Base-by-base conservation (phyloP, 1,284 basidiomycete genomes). In the Pyrrhoderma lamaoense region DNA sequence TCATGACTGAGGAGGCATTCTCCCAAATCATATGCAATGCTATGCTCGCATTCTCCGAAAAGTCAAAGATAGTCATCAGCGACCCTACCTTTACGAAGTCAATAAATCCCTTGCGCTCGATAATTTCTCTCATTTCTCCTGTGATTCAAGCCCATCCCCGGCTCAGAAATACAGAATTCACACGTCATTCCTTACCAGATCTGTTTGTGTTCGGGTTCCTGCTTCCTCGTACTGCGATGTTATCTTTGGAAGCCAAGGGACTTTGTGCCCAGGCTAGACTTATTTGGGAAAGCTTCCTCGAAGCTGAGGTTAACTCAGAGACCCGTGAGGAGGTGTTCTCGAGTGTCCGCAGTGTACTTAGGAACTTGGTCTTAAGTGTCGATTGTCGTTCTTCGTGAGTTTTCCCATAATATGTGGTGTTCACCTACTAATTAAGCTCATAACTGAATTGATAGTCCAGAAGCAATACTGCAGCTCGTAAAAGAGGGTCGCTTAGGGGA, bases 141-240 rank as follows among this genome's bases (percentile, higher is more conserved):
- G 51, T 70, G 1, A 53, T 69, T 11, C 62, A 64, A 3, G 58
- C 62, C 25, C 53, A 59, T 8, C 54, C 62, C 42, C 23, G 46
- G 21, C 9, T 45, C 44, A 14, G 44, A 57, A 22, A 56, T 57
- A 2, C 54, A 48, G 40, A 38, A 22, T 57, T 14, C 49, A 55
- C 3, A 36, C 53, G 11, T 42, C 60, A 40, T 7, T 54, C 75
- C 34, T 49, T 79, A 8, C 71, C 73, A 0, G 64, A 72, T 49
- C 49, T 80, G 2, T 80, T 77, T 56, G 47, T 77, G 4, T 67
- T 76, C 36, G 73, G 67, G 1, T 71, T 73, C 58, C 61, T 82
- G 23, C 50, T 79, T 5, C 73, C 78, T 0, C 61, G 61, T 13
- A 65, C 39, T 35, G 51, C 4, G 14, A 49, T 13, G 4, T 39